phyloP scores from a whole-genome alignment of 2,329 filamentous ascomycete genomes.

The Neonectria magnoliae region DNA sequence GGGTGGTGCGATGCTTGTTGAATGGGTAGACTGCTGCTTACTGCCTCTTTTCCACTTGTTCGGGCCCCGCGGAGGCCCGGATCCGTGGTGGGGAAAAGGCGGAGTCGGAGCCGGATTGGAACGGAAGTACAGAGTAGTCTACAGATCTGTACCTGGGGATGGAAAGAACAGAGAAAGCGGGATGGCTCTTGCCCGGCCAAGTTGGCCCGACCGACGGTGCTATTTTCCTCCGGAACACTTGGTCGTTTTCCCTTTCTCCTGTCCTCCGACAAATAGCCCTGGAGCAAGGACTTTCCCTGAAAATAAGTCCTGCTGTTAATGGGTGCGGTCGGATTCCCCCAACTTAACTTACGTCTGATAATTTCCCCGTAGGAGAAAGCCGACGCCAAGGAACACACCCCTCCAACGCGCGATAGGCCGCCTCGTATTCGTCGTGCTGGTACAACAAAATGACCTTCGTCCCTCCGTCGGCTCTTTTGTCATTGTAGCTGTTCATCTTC shows the following conservation, averaged over 20 bases:
- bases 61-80: constrained; percentile 2
- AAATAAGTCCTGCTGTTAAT: background rate
- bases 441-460: background rate
- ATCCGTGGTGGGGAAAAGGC: background rate
- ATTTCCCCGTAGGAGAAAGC: background rate
- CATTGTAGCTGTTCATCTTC: background rate
- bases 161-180: background rate
- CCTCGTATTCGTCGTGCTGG: background rate
- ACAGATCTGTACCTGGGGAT: no score
- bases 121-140: no score
- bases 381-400: background rate
- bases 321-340: background rate
- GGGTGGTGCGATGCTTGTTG: background rate
- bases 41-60: background rate
- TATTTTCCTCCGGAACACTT: background rate
- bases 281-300: background rate
- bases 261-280: no score
- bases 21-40: background rate
- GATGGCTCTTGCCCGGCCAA: background rate
- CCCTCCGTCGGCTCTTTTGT: background rate
- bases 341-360: background rate
- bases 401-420: background rate
- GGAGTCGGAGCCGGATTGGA: constrained; percentile 1
- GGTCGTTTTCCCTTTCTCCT: no score
- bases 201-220: background rate